Base-by-base conservation (phyloP, 192 early-diverging fungal genomes). In the Linnemannia exigua region DNA sequence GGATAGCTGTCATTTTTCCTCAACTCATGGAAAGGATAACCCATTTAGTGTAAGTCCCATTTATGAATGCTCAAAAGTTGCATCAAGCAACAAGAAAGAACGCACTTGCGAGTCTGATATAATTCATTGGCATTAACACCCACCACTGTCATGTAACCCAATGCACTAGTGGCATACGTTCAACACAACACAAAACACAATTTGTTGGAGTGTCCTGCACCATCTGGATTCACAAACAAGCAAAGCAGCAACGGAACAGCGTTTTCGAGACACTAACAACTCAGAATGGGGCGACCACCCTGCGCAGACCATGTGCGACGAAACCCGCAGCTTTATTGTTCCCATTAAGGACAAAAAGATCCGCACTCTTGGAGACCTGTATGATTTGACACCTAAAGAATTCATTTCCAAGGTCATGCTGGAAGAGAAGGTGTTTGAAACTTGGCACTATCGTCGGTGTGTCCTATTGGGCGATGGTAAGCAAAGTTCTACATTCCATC, bases 201-300 rank as follows among this genome's bases (percentile, higher is more conserved):
- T 74, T 25, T 81, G 79, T 11, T 81, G 79, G 79, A 69, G 66
- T 44, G 79, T 81, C 0, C 69, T 70, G 19, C 50, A 74, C 15
- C 46, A 74, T 51, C 35, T 81, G 7, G n/a, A n/a, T n/a, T 47
- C 74, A 17, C 16, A 36, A 48, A 37, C 41, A 15, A 67, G 38
- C 35, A 52, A 22, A 14, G 72, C 22, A 5, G 54, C 63, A 9
- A 67, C 35, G 67, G 61, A 38, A 46, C 41, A 37, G 16, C 71
- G 71, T 14, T 63, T 63, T 25, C 7, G 58, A 0, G 12, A 63
- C 12, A 63, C 8, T 3, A 12, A 63, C 22, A 72, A 75, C 73
- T 51, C 79, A 1, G 79, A 74, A 28, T 81, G 79, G 79, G 79
- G 73, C 0, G 67, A 46, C 2, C 48, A 36, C 7, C 19, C 66